Base-by-base conservation (phyloP, 2,329 filamentous ascomycete species). In the Macrophomina pseudophaseolina region DNA sequence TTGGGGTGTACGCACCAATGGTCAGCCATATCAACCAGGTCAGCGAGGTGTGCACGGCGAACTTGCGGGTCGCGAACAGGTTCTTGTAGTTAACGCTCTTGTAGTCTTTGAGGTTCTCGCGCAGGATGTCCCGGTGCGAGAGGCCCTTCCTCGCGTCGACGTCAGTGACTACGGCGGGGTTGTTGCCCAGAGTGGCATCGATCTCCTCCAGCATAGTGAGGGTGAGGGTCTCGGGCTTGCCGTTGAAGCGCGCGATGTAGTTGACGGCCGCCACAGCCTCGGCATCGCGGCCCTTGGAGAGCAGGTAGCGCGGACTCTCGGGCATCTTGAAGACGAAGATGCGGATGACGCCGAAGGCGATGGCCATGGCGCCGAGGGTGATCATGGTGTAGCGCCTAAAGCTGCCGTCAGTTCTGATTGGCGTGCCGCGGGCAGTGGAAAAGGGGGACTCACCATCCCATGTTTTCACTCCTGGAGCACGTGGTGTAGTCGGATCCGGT, bases 211-310 rank as follows among this genome's bases (percentile, higher is more conserved):
- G 66, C 74, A 78, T 76, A 18, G 62, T 68, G 3, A 78, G 65
- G 0, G 72, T 77, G 12, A 79, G 40, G 1, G 72, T 72, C 42
- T 75, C 71, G 1, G 72, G 70, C 38, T 71, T 72, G 38, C 69
- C 67, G 52, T 74, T 74, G 65, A 70, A 72, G 33, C 68, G 66
- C 3, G 82, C 82, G 48, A 85, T 80, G 51, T 81, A 78, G 59
- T 84, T 81, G 3, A 87, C 78, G 0, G 82, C 77, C 8, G 80
- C 76, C 6, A 84, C 80, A 1, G 83, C 83, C 56, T 86, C 78
- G 18, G 78, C 78, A 33, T 85, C 81, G 0, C 78, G 73, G 3
- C 82, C 81, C 16, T 78, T 75, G 52, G 76, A 79, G 42, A 85
- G 72, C 11, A 84, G 77, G 62, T 77, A 85, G 56, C 83, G 81